Base-by-base conservation (phyloP, 2,329 filamentous ascomycete genomes). In the Aspergillus ruber region DNA sequence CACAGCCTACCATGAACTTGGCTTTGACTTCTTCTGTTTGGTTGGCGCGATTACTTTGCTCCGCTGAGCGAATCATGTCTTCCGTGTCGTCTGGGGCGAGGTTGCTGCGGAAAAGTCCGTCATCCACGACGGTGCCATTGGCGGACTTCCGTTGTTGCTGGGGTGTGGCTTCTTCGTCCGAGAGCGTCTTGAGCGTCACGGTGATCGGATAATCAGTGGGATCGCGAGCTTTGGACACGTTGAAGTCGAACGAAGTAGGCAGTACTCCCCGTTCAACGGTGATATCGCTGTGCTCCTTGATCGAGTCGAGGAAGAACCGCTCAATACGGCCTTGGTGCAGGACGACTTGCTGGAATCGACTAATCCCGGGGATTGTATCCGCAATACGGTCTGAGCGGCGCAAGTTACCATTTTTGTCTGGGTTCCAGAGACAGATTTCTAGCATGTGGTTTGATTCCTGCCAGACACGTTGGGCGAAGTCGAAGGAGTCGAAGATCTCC, bases 401-500 rank as follows among this genome's bases (percentile, higher is more conserved):
- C 44, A 88, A 75, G 0, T 69, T 62, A 1, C 82, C 82, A 32
- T 81, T 67, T 27, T 74, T 64, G 47, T 80, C 79, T 0, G 84
- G 84, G 50, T 85, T 85, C 81, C 51, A 49, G 50, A 67, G 44
- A 38, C 53, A 59, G 13, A 60, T 56, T n/a, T 61, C 58, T 1
- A 59, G n/a, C 47, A 55, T 58, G 18, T 56, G 57, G 49, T 60
- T 63, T 4, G 60, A 49, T 15, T 63, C 58, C 10, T 33, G 39
- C 78, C 81, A 82, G 1, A 76, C 78, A 4, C 77, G 70, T 52
- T 87, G 78, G 2, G 73, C 81, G 49, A 89, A 79, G 0, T 81
- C 84, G 55, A 89, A 85, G 43, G 79, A 82, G 56, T 89, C 83
- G 47, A 88, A 80, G n/a, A 88, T 85, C 63, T 88, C 82, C 2